A percentile compares a stretch with the other conserved stretches of the same genome.
Evolutionary conservation across 495 filamentous ascomycete species (phyloP).

Genomic region (Diplogelasinospora grovesii): DNA sequence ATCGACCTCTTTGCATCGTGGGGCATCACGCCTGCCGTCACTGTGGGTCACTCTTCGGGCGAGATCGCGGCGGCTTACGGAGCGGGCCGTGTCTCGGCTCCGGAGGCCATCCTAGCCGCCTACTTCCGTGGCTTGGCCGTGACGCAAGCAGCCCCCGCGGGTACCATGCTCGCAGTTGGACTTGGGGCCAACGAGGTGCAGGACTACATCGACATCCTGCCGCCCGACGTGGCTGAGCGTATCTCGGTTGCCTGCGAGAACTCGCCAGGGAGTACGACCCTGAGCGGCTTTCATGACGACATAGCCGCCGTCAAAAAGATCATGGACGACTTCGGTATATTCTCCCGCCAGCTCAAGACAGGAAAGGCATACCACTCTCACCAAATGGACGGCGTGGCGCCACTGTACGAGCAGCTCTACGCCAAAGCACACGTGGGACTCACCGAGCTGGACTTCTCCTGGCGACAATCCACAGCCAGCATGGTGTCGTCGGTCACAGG

Average conservation of each 20-base stretch:
- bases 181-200: conserved; percentile 13
- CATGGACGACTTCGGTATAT: conserved; percentile 27
- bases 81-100: conserved; percentile 19
- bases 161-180: conserved; percentile 36
- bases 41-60: conserved; percentile 36
- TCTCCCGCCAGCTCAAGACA: conserved; percentile 34
- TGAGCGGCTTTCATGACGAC: conserved; percentile 28
- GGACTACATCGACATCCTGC: conserved; percentile 6
- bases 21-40: conserved; percentile 34
- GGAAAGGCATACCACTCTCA: conserved; percentile 47
- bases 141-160: conserved; percentile 6
- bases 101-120: conserved; percentile 23
- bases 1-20: conserved; percentile 42
- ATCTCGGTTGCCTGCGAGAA: conserved; percentile 38
- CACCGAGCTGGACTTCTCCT: too few species aligned
- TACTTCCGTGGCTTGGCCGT: conserved; percentile 26
- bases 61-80: conserved; percentile 40
- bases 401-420: background rate
- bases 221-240: conserved; percentile 13
- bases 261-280: conserved; percentile 29
- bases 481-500: too few species aligned
- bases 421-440: background rate
- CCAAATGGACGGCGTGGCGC: conserved; percentile 37
- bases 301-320: conserved; percentile 23
- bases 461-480: too few species aligned